Conservation (phyloP, 2,329 filamentous ascomycete species). For the Aphanoascus verrucosus region DNA sequence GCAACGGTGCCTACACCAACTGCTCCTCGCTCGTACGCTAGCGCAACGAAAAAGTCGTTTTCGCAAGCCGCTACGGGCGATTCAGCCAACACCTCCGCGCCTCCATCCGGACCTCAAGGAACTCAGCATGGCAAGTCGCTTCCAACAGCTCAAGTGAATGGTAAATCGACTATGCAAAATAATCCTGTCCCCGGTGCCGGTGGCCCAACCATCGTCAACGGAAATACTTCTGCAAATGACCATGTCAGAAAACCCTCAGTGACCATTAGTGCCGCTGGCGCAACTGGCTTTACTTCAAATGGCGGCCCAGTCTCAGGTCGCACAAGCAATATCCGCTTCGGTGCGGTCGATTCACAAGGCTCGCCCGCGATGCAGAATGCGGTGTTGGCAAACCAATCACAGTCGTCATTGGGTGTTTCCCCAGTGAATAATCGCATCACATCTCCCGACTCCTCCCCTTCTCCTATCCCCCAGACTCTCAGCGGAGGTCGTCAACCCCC, state of each 20-base stretch:
- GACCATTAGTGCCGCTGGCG: slow-evolving; percentile 77
- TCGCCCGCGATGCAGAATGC: slow-evolving; percentile 51
- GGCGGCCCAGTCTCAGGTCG: slow-evolving; percentile 49
- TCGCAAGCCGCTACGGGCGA: slow-evolving; percentile 41
- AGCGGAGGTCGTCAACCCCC: slow-evolving; percentile 70
- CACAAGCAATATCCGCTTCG: slow-evolving; percentile 45
- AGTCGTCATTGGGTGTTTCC: slow-evolving; percentile 36
- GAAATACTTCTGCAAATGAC: slow-evolving; percentile 44
- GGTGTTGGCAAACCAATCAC: slow-evolving; percentile 35
- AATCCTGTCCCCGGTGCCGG: slow-evolving; percentile 42
- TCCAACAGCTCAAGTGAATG: slow-evolving; percentile 72
- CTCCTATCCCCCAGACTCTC: slow-evolving; percentile 81
- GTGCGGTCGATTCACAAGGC: slow-evolving; percentile 34
- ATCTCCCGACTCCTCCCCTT: slow-evolving; percentile 79
- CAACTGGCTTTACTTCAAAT: slow-evolving; percentile 65
- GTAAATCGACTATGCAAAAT: slow-evolving; percentile 56
- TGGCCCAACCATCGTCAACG: slow-evolving; percentile 57
- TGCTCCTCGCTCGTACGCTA: slow-evolving; percentile 51
- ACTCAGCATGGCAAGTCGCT: slow-evolving; percentile 48
- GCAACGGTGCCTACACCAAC: slow-evolving; percentile 43
- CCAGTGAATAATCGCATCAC: slow-evolving; percentile 60
- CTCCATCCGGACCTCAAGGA: slow-evolving; percentile 40
- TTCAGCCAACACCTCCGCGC: slow-evolving; percentile 41
- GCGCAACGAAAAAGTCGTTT: slow-evolving; percentile 48
- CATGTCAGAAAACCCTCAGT: slow-evolving; percentile 82